Percentiles rank a stretch among this genome's conserved stretches.
phyloP scores from a whole-genome alignment of 108 stramenopile genomes.

The Ochromonas danica region DNA sequence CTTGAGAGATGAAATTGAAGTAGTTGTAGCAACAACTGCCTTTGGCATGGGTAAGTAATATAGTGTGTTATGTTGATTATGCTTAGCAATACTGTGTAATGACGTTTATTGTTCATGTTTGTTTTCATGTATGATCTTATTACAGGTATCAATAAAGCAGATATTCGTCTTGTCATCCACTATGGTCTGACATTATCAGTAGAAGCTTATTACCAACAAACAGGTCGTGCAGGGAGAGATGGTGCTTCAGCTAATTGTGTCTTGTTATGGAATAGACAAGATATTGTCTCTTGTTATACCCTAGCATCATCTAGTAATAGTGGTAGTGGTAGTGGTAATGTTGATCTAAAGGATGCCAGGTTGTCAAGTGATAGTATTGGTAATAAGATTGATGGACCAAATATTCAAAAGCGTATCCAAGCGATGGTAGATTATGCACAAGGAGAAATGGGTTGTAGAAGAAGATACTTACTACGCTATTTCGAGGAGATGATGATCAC shows the following conservation, averaged over 20 bases:
- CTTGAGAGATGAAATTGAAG: slow-evolving; percentile 8
- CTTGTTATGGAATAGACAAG: slow-evolving; percentile 9
- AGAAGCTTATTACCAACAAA: slow-evolving; percentile 45
- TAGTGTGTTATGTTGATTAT: too few relatives aligned
- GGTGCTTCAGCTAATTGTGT: slow-evolving; percentile 56
- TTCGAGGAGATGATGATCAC: not conserved
- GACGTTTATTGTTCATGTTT: not conserved
- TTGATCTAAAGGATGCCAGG: not conserved
- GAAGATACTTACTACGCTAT: not conserved
- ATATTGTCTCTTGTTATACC: not conserved
- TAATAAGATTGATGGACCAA: not conserved
- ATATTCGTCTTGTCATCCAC: slow-evolving; percentile 8
- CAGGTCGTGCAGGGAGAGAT: slow-evolving; percentile 79
- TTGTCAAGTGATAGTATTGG: not conserved
- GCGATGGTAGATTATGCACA: not conserved
- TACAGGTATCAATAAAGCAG: slow-evolving; percentile 25
- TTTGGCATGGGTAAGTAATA: slow-evolving; percentile 55
- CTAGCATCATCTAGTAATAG: not conserved
- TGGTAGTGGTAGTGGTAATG: not conserved
- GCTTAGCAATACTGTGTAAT: not conserved
- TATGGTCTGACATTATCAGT: not conserved
- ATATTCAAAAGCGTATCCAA: not conserved
- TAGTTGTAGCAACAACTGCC: slow-evolving; percentile 50
- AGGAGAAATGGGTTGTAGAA: not conserved
- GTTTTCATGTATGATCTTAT: too few relatives aligned